These are phyloP conservation scores for Sicyos edulis DNA, from an alignment of 306 rosid genomes.

Conservation along the genomic window DNA sequence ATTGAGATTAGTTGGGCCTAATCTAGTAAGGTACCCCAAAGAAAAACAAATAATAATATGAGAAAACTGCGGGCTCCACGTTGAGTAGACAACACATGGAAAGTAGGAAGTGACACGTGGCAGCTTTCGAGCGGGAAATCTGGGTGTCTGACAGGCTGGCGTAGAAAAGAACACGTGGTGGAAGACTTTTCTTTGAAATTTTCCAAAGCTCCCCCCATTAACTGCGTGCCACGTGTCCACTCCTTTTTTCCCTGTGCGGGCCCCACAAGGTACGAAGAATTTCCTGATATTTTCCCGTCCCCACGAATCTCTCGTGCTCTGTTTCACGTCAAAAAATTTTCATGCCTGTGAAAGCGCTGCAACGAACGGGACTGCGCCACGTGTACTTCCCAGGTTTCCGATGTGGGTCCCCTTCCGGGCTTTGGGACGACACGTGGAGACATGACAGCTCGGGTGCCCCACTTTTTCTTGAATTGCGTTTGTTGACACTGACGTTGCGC, in stretches of 20 bases:
- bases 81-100: too few relatives aligned
- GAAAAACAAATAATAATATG: not conserved
- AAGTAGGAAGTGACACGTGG: not conserved
- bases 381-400: too few relatives aligned
- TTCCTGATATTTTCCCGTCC: not conserved
- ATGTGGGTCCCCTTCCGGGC: not conserved
- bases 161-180: not conserved
- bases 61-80: not conserved
- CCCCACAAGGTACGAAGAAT: too few relatives aligned
- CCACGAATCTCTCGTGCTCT: not conserved
- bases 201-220: too few relatives aligned
- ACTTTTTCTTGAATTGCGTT: not conserved
- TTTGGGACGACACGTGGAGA: not conserved
- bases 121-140: not conserved
- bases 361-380: too few relatives aligned
- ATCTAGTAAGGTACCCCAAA: not conserved
- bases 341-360: not conserved
- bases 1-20: not conserved
- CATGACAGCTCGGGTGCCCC: not conserved
- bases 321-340: not conserved
- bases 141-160: not conserved
- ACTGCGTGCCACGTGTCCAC: too few relatives aligned
- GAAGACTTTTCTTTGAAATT: too few relatives aligned
- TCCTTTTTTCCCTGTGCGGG: too few relatives aligned
- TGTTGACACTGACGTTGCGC: not conserved